phyloP scores from a whole-genome alignment of 306 rosid species.

The Prunus fruticosa region DNA sequence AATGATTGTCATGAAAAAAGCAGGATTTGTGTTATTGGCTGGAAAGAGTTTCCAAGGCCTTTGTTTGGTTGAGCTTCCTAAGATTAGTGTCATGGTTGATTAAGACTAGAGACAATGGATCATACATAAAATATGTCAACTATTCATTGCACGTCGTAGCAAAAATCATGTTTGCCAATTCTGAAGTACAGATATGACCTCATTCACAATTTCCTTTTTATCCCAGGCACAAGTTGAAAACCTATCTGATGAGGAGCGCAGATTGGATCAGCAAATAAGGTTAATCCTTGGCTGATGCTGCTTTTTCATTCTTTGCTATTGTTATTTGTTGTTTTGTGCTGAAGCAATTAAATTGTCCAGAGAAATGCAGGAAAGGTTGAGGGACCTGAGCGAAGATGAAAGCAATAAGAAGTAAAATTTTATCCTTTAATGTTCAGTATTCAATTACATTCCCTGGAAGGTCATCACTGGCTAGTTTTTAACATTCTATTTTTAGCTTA shows the following conservation, averaged over 20 bases:
- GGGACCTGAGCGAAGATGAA: constrained; percentile 85
- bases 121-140: not conserved
- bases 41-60: not conserved
- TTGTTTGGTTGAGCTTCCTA: not conserved
- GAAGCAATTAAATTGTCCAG: constrained; percentile 46
- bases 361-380: constrained; percentile 88
- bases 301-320: constrained; percentile 3
- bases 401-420: constrained; percentile 65
- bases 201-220: constrained; percentile 5
- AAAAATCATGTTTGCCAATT: not conserved
- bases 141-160: not conserved
- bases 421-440: constrained; percentile 16
- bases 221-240: constrained; percentile 86
- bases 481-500: not conserved
- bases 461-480: constrained; percentile 7
- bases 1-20: not conserved
- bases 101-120: not conserved
- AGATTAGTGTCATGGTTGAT: not conserved
- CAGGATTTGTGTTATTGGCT: not conserved
- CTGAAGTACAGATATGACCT: constrained; percentile 14
- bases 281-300: constrained; percentile 30
- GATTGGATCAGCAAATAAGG: constrained; percentile 87
- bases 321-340: constrained; percentile 15
- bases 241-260: constrained; percentile 64
- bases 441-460: not conserved